Conservation (phyloP, 1,139 yeast species). For the Lodderomyces beijingensis region DNA sequence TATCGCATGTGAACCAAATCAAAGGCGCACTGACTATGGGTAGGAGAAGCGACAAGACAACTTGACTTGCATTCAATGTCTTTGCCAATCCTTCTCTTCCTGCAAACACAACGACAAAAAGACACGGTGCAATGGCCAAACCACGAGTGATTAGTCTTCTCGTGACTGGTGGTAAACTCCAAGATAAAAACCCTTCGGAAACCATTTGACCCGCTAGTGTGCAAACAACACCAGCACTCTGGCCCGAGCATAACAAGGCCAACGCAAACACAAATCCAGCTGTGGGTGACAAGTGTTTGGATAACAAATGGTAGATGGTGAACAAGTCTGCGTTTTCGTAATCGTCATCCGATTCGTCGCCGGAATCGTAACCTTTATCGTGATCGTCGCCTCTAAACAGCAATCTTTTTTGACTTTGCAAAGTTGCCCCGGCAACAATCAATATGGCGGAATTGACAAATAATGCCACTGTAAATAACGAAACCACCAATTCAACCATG, state of each 20-base stretch:
- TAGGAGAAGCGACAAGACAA: constrained; percentile 72
- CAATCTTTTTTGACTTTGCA: constrained; percentile 21
- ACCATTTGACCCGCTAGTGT: constrained; percentile 97
- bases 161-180: constrained; percentile 84
- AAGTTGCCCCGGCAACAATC: constrained; percentile 72
- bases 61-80: constrained; percentile 83
- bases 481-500: constrained; percentile 56
- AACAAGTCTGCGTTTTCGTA: constrained; percentile 69
- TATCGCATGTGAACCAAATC: constrained; percentile 75
- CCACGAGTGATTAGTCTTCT: constrained; percentile 80
- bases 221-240: constrained; percentile 97
- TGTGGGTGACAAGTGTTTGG: constrained; percentile 72
- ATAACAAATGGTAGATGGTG: constrained; percentile 74
- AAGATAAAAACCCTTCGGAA: constrained; percentile 83
- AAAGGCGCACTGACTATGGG: constrained; percentile 92
- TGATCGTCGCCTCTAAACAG: constrained; percentile 14
- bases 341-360: constrained; percentile 39
- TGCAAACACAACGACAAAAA: constrained; percentile 67
- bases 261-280: constrained; percentile 92
- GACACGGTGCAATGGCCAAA: constrained; percentile 85
- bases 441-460: constrained; percentile 78
- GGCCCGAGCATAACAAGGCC: constrained; percentile 92
- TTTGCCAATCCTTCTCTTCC: constrained; percentile 85
- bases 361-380: constrained; percentile 47
- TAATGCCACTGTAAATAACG: constrained; percentile 70